Evolutionary conservation across 306 rosid species (phyloP).

Genomic region (peach (Prunus persica)): DNA sequence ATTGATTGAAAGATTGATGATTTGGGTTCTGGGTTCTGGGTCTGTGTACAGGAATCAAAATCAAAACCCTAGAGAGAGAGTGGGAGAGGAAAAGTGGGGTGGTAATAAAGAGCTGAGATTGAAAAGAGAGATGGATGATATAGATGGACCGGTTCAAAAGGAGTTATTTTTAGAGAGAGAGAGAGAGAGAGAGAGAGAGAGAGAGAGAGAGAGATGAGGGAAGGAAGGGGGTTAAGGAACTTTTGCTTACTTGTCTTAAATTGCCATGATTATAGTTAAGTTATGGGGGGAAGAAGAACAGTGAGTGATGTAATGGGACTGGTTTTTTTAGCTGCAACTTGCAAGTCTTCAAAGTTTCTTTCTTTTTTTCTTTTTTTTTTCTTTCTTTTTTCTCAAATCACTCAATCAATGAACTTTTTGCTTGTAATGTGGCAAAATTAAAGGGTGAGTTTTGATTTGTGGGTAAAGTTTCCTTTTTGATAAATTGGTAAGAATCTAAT

Average conservation of each 20-base stretch:
- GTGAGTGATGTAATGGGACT: neutral
- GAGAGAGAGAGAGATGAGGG: neutral
- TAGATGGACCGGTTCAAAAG: constrained; percentile 77
- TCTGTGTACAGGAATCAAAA: constrained; percentile 30
- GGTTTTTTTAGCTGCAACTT: neutral
- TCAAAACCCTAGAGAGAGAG: constrained; percentile 63
- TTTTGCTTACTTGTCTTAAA: neutral
- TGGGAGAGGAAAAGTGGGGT: neutral
- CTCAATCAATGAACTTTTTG: neutral
- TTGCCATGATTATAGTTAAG: neutral
- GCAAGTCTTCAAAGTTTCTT: neutral
- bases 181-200: neutral
- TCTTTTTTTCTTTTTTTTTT: neutral
- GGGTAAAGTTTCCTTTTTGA: neutral
- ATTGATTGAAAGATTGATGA: neutral
- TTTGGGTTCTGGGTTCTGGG: constrained; percentile 11
- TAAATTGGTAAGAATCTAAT: neutral
- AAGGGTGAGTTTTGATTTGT: constrained; percentile 3
- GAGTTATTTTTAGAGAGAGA: constrained; percentile 51
- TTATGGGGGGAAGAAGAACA: constrained; percentile 5
- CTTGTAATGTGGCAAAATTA: neutral
- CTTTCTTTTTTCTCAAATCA: neutral
- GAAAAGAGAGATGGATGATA: constrained; percentile 13
- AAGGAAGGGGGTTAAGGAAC: neutral
- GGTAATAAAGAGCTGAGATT: constrained; percentile 32